phyloP scores from a whole-genome alignment of 2,329 filamentous ascomycete species.

The Aspergillus felis region DNA sequence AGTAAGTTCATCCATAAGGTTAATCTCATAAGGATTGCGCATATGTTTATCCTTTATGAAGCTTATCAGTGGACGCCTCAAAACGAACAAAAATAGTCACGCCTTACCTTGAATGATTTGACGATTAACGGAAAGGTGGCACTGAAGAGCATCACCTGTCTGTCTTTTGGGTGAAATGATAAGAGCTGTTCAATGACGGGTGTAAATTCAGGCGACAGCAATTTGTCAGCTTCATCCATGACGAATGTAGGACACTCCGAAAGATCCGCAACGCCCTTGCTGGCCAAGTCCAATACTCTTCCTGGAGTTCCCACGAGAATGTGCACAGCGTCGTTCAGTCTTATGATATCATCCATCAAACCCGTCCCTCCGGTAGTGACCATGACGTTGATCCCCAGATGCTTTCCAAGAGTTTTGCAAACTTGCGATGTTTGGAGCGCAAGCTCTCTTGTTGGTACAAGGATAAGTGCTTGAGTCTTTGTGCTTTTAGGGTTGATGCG shows the following conservation, averaged over 20 bases:
- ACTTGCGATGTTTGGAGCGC: slow-evolving; percentile 98
- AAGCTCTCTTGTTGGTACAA: slow-evolving; percentile 94
- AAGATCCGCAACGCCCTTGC: slow-evolving; percentile 93
- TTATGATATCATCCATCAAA: slow-evolving; percentile 93
- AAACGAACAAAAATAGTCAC: not conserved
- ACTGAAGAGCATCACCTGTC: slow-evolving; percentile 98
- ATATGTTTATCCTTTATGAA: slow-evolving; percentile 79
- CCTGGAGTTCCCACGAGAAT: slow-evolving; percentile 97
- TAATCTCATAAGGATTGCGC: slow-evolving; percentile 94
- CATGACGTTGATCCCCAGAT: slow-evolving; percentile 97
- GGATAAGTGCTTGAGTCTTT: slow-evolving; percentile 93
- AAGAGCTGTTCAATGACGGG: slow-evolving; percentile 95
- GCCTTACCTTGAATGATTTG: slow-evolving; percentile 74
- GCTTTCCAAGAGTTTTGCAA: slow-evolving; percentile 96
- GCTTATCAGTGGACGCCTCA: not conserved
- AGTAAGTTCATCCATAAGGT: slow-evolving; percentile 98
- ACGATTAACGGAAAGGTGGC: slow-evolving; percentile 97
- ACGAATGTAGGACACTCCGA: slow-evolving; percentile 97
- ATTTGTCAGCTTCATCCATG: slow-evolving; percentile 99
- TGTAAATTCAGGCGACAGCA: slow-evolving; percentile 93
- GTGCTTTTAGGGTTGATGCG: slow-evolving; percentile 94
- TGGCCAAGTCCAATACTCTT: slow-evolving; percentile 90
- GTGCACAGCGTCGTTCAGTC: slow-evolving; percentile 89
- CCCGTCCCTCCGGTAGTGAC: slow-evolving; percentile 96
- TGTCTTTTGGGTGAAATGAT: slow-evolving; percentile 92